These are phyloP conservation scores for Stylosanthes scabra DNA, from an alignment of 331 rosid genomes.

Conservation along the genomic window DNA sequence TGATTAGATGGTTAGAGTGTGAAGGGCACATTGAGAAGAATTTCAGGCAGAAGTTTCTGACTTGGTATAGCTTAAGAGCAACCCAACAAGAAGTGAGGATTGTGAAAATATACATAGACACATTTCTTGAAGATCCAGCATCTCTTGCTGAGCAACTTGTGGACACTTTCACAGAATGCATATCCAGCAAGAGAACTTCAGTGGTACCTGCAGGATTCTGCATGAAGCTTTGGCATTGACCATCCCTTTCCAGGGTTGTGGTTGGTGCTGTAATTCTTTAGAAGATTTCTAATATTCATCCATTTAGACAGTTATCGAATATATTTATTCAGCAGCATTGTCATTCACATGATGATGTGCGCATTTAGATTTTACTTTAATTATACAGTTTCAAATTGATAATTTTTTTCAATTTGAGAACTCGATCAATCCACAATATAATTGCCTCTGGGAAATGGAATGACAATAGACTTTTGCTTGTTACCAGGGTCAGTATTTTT, in stretches of 20 bases:
- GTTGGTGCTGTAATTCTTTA: constrained; percentile 55
- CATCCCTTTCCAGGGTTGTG: constrained; percentile 38
- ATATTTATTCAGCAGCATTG: constrained; percentile 52
- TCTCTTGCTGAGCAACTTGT: constrained; percentile 96
- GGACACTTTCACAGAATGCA: constrained; percentile 85
- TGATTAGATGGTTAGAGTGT: constrained; percentile 91
- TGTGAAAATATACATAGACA: constrained; percentile 85
- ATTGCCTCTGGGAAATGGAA: neutral
- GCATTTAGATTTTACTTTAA: constrained; percentile 48
- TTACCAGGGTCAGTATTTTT: neutral
- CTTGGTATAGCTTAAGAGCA: constrained; percentile 98
- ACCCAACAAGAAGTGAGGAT: constrained; percentile 74
- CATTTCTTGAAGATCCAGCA: constrained; percentile 81
- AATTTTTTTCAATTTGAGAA: constrained; percentile 28
- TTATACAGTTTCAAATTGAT: constrained; percentile 29
- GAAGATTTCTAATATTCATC: constrained; percentile 54
- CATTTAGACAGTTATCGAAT: constrained; percentile 50
- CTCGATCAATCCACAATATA: neutral
- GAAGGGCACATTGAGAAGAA: constrained; percentile 93
- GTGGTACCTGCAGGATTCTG: constrained; percentile 86
- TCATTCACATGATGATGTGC: constrained; percentile 58
- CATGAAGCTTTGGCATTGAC: constrained; percentile 96
- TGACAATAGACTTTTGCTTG: neutral
- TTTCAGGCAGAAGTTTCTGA: constrained; percentile 94
- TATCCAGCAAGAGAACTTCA: constrained; percentile 73